Percentiles rank a stretch among this genome's conserved stretches.
phyloP scores from a whole-genome alignment of 169 alveolate genomes.

The Cryptosporidium andersoni region DNA sequence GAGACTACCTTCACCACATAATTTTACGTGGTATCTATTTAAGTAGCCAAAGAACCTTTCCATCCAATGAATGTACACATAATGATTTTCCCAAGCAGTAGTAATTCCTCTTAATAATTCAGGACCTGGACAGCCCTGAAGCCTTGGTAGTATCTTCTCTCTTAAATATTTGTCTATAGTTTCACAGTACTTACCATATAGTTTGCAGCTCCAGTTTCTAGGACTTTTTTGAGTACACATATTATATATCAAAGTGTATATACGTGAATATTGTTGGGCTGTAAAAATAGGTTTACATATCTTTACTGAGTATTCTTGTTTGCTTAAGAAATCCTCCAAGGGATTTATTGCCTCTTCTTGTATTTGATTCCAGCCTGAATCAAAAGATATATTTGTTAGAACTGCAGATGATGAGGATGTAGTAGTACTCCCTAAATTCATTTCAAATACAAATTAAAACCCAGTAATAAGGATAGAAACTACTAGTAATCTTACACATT shows the following conservation, averaged over 20 bases:
- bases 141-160: slow-evolving; percentile 15
- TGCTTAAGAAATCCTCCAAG: slow-evolving; percentile 29
- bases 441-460: not conserved
- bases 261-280: slow-evolving; percentile 74
- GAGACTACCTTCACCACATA: slow-evolving; percentile 53
- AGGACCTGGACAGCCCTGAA: slow-evolving; percentile 3
- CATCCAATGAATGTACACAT: slow-evolving; percentile 80
- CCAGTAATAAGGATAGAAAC: no score
- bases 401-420: not conserved
- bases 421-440: not conserved
- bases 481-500: no score
- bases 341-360: slow-evolving; percentile 63
- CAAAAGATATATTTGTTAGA: slow-evolving; percentile 25
- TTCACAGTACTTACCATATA: slow-evolving; percentile 43
- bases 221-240: slow-evolving; percentile 74
- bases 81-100: slow-evolving; percentile 80
- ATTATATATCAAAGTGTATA: slow-evolving; percentile 75
- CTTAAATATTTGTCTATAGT: slow-evolving; percentile 55
- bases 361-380: slow-evolving; percentile 71
- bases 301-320: slow-evolving; percentile 49
- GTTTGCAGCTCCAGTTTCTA: slow-evolving; percentile 52
- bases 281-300: slow-evolving; percentile 68
- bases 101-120: slow-evolving; percentile 73
- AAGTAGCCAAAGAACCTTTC: slow-evolving; percentile 82
- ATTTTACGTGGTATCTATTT: slow-evolving; percentile 73